Conservation (phyloP, 306 rosid species). For the peach (Prunus persica) region Prunus_persica_NCBIv2 NC_034009.1:32899501-32900000, state of each 20-base stretch:
- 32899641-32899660: background rate
- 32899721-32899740: no score
- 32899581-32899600: background rate
- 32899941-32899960: background rate
- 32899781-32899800: no score
- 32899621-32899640: background rate
- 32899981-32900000: slow-evolving; percentile 27
- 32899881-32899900: background rate
- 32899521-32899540: no score
- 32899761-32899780: no score
- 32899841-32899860: background rate
- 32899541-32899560: background rate
- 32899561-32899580: background rate
- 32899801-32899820: no score
- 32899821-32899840: background rate
- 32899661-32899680: background rate
- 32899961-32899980: slow-evolving; percentile 42
- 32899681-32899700: background rate
- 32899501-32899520: no score
- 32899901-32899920: background rate
- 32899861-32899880: background rate
- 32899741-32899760: no score
- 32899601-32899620: background rate
- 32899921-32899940: background rate
- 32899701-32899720: no score